These are phyloP conservation scores for Phoma herbarum DNA, from an alignment of 2,329 filamentous ascomycete genomes.

Conservation along the genomic window DNA sequence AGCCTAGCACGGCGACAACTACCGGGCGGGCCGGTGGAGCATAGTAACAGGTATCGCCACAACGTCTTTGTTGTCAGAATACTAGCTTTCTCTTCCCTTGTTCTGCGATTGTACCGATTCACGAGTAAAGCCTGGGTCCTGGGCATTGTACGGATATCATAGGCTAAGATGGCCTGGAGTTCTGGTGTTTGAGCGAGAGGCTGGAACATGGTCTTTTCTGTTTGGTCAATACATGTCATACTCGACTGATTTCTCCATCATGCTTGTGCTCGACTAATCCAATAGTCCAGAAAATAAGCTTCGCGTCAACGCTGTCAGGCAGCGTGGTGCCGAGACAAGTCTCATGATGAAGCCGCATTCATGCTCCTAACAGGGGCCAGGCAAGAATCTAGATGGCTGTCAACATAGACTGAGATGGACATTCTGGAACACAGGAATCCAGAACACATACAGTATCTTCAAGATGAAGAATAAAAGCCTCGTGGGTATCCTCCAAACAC, in stretches of 20 bases:
- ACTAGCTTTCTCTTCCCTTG: constrained; percentile 26
- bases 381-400: constrained; percentile 30
- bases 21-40: constrained; percentile 54
- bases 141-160: constrained; percentile 41
- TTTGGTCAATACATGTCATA: constrained; percentile 28
- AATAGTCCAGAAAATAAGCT: constrained; percentile 14
- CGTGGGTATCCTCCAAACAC: constrained; percentile 24
- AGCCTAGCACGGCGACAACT: constrained; percentile 64
- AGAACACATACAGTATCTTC: constrained; percentile 32
- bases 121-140: constrained; percentile 28
- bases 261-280: constrained; percentile 6
- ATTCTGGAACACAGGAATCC: constrained; percentile 47
- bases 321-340: constrained; percentile 36
- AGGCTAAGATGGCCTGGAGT: constrained; percentile 39
- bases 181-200: constrained; percentile 39
- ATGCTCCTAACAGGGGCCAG: constrained; percentile 27
- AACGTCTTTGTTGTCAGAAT: constrained; percentile 25
- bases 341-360: constrained; percentile 36
- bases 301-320: constrained; percentile 22
- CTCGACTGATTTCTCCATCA: constrained; percentile 23
- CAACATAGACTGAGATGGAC: constrained; percentile 35
- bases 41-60: constrained; percentile 32
- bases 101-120: constrained; percentile 21
- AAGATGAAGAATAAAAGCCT: constrained; percentile 42
- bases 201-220: constrained; percentile 34